Conservation (phyloP, 257 asterid species). For the Cinchona pubescens region DNA sequence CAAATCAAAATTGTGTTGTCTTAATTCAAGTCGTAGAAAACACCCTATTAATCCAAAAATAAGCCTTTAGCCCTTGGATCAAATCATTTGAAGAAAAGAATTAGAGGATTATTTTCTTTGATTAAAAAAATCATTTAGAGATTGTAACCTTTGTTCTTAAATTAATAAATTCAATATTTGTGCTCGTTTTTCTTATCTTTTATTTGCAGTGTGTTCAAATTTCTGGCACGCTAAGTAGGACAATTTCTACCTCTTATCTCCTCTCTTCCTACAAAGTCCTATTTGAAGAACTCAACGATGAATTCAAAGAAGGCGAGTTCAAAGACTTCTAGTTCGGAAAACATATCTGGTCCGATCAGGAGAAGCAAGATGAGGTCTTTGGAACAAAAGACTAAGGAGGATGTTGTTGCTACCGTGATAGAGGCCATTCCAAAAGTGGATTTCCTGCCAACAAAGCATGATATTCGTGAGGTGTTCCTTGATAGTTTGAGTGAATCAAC, state of each 20-base stretch:
- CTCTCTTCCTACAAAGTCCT: not conserved
- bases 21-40: too few species aligned
- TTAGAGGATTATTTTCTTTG: not conserved
- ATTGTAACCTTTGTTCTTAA: not conserved
- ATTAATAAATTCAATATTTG: too few species aligned
- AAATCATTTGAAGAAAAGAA: not conserved
- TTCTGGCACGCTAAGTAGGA: not conserved
- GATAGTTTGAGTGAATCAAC: too few species aligned
- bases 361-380: too few species aligned
- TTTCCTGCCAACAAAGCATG: too few species aligned
- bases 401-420: too few species aligned
- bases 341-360: too few species aligned
- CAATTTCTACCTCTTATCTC: not conserved
- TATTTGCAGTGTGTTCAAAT: not conserved
- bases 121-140: not conserved
- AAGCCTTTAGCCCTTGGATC: not conserved
- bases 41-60: not conserved
- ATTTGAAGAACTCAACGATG: too few species aligned
- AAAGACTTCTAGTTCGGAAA: accelerated
- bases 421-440: too few species aligned
- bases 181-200: not conserved
- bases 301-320: not conserved
- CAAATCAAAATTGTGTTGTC: too few species aligned
- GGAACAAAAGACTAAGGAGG: too few species aligned
- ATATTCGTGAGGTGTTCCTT: too few species aligned